Conservation (phyloP, 2,329 filamentous ascomycete genomes). For the Alternaria rosae region DNA sequence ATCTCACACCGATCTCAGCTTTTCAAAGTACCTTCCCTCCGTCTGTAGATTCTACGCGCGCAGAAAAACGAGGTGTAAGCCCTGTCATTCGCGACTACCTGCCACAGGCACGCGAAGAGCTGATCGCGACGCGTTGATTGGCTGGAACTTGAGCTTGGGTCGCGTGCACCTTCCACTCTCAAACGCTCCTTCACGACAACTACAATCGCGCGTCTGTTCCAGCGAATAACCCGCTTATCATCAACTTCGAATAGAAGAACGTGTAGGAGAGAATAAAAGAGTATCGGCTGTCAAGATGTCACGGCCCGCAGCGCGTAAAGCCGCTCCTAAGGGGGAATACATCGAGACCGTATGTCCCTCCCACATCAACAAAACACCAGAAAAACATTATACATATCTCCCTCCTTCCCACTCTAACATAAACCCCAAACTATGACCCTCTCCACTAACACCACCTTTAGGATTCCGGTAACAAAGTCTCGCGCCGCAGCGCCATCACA, state of each 20-base stretch:
- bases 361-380: neutral
- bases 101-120: neutral
- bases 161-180: conserved; percentile 8
- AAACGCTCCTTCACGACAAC: neutral
- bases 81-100: neutral
- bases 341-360: conserved; percentile 83
- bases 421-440: neutral
- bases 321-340: conserved; percentile 82
- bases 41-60: neutral
- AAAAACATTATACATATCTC: neutral
- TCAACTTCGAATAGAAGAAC: neutral
- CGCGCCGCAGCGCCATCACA: conserved; percentile 86
- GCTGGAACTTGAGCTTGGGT: neutral
- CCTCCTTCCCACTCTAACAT: too few relatives aligned
- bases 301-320: conserved; percentile 59
- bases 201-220: neutral
- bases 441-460: conserved; percentile 45
- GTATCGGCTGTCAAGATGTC: conserved; percentile 44
- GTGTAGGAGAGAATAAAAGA: neutral
- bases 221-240: neutral
- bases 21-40: too few relatives aligned
- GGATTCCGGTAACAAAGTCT: conserved; percentile 99
- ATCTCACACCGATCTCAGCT: too few relatives aligned
- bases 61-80: neutral
- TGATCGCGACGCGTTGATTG: conserved; percentile 6